Evolutionary conservation across 2,329 filamentous ascomycete species (phyloP), one percentile per base, ranked within the genome.

Genomic region (Colletotrichum sp.): DNA sequence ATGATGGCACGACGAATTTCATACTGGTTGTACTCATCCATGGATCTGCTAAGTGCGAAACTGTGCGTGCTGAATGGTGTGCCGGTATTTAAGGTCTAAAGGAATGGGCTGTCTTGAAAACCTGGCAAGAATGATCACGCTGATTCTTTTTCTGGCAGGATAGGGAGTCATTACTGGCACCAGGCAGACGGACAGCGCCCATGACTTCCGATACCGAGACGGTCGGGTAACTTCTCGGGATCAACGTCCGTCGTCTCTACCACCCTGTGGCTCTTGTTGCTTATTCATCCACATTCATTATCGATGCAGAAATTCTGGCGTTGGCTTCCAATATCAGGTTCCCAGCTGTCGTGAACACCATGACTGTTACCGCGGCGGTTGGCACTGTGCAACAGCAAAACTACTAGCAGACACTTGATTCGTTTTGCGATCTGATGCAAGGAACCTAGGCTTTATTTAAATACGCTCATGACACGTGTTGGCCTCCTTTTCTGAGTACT

Each of bases 301-400:
- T 22, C 2, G 3, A 6, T 7, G n/a, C n/a, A n/a, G n/a, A n/a
- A n/a, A n/a, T n/a, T 3, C 44, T 48, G 44, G n/a, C 3, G 12
- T 52, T 13, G 44, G 44, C 10, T 22, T 13, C 18, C 44, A 2
- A 48, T n/a, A n/a, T 10, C 5, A 44, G 44, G 6, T 48, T 4
- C 0, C 18, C n/a, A 10, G 2, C 44, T 1, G 0, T 22, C n/a
- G 4, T 13, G n/a, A 13, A 22, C 44, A 1, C 3, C 10, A 13
- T 0, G 10, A 4, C 10, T 48, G 10, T 22, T 48, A 12, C 10
- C 9, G 9, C 39, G 39, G 39, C 39, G 18, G 39, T 44, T 44
- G 36, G 9, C n/a, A 5, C 16, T 28, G 8, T 28, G 28, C 8
- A 28, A 28, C 28, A 28, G 28, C 28, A 28, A n/a, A n/a, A n/a